Conservation (phyloP, 495 filamentous ascomycete species). For the Filosporella fistucella region DNA sequence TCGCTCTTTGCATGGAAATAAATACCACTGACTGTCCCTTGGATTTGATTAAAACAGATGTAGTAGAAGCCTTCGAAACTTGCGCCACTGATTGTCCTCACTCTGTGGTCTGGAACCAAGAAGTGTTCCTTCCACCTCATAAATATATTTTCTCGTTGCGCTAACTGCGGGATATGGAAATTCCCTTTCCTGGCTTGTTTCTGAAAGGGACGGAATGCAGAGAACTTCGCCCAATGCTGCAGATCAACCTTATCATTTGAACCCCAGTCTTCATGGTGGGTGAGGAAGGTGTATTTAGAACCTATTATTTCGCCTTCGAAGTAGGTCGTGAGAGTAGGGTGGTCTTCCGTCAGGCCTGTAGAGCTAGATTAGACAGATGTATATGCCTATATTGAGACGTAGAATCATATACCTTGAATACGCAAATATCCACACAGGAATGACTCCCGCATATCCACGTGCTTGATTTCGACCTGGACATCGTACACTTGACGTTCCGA, state of each 20-base stretch:
- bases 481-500: conserved; percentile 89
- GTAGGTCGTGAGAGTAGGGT: conserved; percentile 94
- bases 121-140: conserved; percentile 99
- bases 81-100: conserved; percentile 83
- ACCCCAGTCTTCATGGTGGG: conserved; percentile 86
- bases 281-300: conserved; percentile 87
- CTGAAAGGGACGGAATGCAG: conserved; percentile 75
- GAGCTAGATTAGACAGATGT: not conserved
- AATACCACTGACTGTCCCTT: conserved; percentile 81
- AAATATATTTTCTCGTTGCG: conserved; percentile 86
- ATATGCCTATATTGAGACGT: not conserved
- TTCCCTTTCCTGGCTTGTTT: conserved; percentile 62
- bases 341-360: conserved; percentile 86
- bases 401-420: conserved; percentile 72
- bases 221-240: conserved; percentile 90
- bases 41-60: conserved; percentile 94
- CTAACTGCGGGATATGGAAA: conserved; percentile 58
- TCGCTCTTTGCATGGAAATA: conserved; percentile 99
- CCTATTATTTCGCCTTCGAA: conserved; percentile 99
- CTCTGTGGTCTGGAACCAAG: conserved; percentile 90
- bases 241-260: conserved; percentile 89
- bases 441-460: conserved; percentile 92
- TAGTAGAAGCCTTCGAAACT: conserved; percentile 99
- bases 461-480: conserved; percentile 94
- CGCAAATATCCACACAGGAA: conserved; percentile 93